Conservation (phyloP, 495 filamentous ascomycete species). For the Stereocaulon alpinum region DNA sequence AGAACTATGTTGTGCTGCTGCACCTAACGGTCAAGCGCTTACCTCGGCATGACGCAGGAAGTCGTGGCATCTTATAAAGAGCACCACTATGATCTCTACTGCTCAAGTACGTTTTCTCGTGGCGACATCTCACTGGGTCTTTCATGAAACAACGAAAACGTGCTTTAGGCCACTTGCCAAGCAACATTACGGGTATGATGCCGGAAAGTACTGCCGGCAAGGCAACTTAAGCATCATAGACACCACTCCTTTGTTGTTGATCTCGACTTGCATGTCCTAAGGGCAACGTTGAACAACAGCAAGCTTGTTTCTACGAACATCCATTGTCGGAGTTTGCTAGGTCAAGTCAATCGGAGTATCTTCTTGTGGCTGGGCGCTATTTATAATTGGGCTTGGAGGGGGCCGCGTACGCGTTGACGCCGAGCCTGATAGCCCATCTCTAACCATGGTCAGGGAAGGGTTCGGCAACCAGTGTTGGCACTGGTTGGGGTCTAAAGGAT, state of each 20-base stretch:
- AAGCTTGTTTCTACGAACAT: too few relatives aligned
- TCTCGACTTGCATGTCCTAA: neutral
- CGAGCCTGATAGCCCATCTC: too few relatives aligned
- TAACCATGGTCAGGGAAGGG: neutral
- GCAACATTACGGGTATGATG: neutral
- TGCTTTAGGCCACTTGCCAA: neutral
- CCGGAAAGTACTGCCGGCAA: neutral
- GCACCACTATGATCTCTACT: neutral
- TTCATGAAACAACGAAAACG: neutral
- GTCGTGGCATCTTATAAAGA: neutral
- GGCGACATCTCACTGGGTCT: neutral
- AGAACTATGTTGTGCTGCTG: slow-evolving; percentile 1
- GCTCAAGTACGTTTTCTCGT: neutral
- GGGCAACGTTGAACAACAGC: too few relatives aligned
- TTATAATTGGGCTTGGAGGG: too few relatives aligned
- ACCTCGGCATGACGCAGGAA: slow-evolving; percentile 2
- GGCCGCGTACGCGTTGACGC: too few relatives aligned
- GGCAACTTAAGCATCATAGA: neutral
- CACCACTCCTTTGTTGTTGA: neutral
- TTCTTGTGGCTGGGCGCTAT: too few relatives aligned
- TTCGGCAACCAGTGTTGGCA: neutral
- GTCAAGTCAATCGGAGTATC: too few relatives aligned
- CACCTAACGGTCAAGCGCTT: neutral
- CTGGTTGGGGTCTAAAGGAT: neutral
- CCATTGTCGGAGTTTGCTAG: too few relatives aligned